These are phyloP conservation scores for Pulveroboletus sp. DNA, from an alignment of 768 basidiomycete species.

Conservation along the genomic window DNA sequence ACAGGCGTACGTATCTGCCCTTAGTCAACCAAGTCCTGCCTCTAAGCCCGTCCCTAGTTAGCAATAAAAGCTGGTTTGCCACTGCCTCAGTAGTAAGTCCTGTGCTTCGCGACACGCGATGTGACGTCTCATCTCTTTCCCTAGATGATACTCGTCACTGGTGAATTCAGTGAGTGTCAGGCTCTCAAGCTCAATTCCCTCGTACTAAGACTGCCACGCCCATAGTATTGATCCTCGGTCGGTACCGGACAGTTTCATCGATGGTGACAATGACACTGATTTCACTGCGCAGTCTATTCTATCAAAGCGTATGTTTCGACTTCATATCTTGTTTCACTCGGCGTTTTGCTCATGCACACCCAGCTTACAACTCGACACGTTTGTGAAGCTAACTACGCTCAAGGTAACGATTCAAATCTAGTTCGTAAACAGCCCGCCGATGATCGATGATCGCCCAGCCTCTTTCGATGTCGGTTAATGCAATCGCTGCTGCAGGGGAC, in stretches of 20 bases:
- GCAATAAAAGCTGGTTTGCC: constrained; percentile 44
- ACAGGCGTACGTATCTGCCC: constrained; percentile 36
- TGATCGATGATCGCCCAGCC: constrained; percentile 12
- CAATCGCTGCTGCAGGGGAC: constrained; percentile 47
- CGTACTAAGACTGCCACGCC: constrained; percentile 5
- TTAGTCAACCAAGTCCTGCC: neutral
- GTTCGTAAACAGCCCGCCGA: neutral
- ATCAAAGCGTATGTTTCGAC: constrained; percentile 31
- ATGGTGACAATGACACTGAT: constrained; percentile 3
- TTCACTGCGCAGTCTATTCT: constrained; percentile 32
- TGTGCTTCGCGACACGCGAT: neutral
- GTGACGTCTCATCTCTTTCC: neutral
- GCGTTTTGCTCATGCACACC: constrained; percentile 3
- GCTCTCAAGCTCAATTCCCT: no score
- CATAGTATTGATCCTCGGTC: constrained; percentile 34
- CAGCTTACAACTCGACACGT: constrained; percentile 42
- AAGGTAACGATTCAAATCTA: constrained; percentile 32
- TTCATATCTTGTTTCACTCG: neutral
- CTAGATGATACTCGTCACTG: constrained; percentile 33
- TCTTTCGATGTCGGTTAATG: constrained; percentile 53
- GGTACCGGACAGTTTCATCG: constrained; percentile 5
- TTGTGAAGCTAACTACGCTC: constrained; percentile 40
- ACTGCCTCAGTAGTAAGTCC: constrained; percentile 34
- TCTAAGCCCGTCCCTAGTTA: constrained; percentile 36
- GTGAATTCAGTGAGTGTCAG: constrained; percentile 36